Percentiles rank a stretch among this genome's conserved stretches.
phyloP scores from a whole-genome alignment of 2,329 filamentous ascomycete species.

The Hortaea werneckii region DNA sequence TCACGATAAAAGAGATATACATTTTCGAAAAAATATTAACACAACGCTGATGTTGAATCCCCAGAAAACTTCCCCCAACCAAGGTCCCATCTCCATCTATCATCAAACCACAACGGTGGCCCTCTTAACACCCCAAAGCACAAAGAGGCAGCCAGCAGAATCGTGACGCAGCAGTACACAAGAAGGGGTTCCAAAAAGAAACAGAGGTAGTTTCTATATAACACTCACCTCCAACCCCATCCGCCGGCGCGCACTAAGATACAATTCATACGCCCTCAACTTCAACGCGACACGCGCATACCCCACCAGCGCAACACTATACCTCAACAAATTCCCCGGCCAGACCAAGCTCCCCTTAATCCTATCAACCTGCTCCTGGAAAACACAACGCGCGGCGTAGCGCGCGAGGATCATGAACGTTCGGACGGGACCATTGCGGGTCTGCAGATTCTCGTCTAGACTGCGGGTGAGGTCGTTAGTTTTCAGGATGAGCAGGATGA shows the following conservation, averaged over 20 bases:
- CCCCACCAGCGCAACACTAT: conserved; percentile 42
- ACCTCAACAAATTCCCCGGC: conserved; percentile 41
- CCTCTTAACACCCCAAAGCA: too few species aligned
- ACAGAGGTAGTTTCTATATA: background rate
- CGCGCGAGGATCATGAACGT: conserved; percentile 55
- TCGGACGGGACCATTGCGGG: conserved; percentile 51
- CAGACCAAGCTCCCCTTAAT: conserved; percentile 42
- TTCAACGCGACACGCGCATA: conserved; percentile 49
- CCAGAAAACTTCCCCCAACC: too few species aligned
- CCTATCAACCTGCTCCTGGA: conserved; percentile 48
- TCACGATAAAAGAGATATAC: too few species aligned
- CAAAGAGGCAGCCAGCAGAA: too few species aligned
- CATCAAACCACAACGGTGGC: too few species aligned
- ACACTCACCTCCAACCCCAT: conserved; percentile 31
- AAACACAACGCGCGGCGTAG: conserved; percentile 53
- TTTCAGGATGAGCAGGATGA: conserved; percentile 92
- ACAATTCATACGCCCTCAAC: conserved; percentile 48
- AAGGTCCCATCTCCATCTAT: too few species aligned
- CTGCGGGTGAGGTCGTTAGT: conserved; percentile 94
- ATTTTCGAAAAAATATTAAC: too few species aligned
- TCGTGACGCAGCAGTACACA: too few species aligned
- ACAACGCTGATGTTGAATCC: too few species aligned
- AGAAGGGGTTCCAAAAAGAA: too few species aligned
- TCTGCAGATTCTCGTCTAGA: conserved; percentile 82
- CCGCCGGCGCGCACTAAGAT: conserved; percentile 41